Conservation (phyloP, 2,329 filamentous ascomycete genomes). For the Hypoxylon sp. region DNA sequence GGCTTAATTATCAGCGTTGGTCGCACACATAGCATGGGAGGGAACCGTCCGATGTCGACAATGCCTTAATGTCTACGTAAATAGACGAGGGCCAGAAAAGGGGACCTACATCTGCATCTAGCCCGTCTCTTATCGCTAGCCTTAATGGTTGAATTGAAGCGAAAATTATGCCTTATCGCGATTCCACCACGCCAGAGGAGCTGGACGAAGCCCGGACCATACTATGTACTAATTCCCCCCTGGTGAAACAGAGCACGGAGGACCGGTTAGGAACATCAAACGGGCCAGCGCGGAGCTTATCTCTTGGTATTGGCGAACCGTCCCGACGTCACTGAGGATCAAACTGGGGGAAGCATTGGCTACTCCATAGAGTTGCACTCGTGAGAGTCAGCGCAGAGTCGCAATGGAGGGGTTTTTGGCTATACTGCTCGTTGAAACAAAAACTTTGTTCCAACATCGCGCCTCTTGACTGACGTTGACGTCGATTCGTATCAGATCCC, state of each 20-base stretch:
- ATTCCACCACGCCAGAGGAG: slow-evolving; percentile 6
- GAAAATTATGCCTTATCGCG: slow-evolving; percentile 11
- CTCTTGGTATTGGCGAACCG: slow-evolving; percentile 21
- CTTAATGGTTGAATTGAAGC: slow-evolving; percentile 1
- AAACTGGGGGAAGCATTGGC: background rate
- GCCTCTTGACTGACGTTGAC: slow-evolving; percentile 5
- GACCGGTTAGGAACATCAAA: slow-evolving; percentile 28
- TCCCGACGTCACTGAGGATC: slow-evolving; percentile 4
- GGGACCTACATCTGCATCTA: slow-evolving; percentile 3
- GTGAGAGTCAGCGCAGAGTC: slow-evolving; percentile 12
- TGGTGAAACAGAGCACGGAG: slow-evolving; percentile 37
- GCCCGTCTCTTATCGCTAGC: slow-evolving; percentile 3
- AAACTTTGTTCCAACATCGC: slow-evolving; percentile 28
- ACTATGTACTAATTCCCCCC: background rate
- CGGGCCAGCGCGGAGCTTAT: slow-evolving; percentile 33
- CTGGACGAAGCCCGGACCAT: slow-evolving; percentile 8
- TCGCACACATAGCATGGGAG: slow-evolving; percentile 6
- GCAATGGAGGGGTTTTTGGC: slow-evolving; percentile 9
- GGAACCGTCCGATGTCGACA: slow-evolving; percentile 11
- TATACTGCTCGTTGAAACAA: slow-evolving; percentile 29
- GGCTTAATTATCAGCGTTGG: slow-evolving; percentile 8
- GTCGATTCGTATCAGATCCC: slow-evolving; percentile 15
- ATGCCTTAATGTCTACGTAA: background rate
- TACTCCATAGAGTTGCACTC: slow-evolving; percentile 5
- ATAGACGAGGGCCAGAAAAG: slow-evolving; percentile 1